phyloP scores from a whole-genome alignment of 148 eudicot genomes.

The Cornus suecica region DNA sequence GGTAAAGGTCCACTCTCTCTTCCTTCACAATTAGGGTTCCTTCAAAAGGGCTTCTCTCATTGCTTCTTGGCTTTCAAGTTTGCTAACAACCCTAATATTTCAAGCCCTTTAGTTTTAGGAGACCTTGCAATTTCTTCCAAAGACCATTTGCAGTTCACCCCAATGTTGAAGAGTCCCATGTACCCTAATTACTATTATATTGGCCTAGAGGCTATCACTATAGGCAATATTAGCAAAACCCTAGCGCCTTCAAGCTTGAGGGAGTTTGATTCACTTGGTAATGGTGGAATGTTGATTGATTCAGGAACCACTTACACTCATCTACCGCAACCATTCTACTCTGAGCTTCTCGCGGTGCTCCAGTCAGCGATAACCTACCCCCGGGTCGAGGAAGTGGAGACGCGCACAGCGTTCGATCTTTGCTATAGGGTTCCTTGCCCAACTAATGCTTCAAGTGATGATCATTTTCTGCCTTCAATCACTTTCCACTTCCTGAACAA shows the following conservation, averaged over 20 bases:
- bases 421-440: conserved; percentile 52
- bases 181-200: conserved; percentile 66
- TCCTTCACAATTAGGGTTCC: conserved; percentile 63
- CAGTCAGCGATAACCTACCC: conserved; percentile 33
- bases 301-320: conserved; percentile 72
- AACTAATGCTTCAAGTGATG: conserved; percentile 21
- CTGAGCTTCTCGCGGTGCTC: conserved; percentile 30
- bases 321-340: conserved; percentile 54
- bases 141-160: conserved; percentile 49
- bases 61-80: conserved; percentile 60
- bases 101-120: conserved; percentile 55
- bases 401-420: conserved; percentile 44
- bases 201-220: conserved; percentile 45
- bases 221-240: conserved; percentile 28
- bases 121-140: conserved; percentile 47
- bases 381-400: conserved; percentile 39
- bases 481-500: conserved; percentile 55
- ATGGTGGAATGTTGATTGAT: conserved; percentile 66
- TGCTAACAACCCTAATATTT: conserved; percentile 59
- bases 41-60: conserved; percentile 57
- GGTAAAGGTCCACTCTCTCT: conserved; percentile 57
- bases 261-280: conserved; percentile 43
- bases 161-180: conserved; percentile 44
- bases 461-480: conserved; percentile 35
- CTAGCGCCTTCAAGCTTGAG: conserved; percentile 42